Base-by-base conservation (phyloP, 192 early-diverging fungal species). In the Jimgerdemannia flammicorona region DNA sequence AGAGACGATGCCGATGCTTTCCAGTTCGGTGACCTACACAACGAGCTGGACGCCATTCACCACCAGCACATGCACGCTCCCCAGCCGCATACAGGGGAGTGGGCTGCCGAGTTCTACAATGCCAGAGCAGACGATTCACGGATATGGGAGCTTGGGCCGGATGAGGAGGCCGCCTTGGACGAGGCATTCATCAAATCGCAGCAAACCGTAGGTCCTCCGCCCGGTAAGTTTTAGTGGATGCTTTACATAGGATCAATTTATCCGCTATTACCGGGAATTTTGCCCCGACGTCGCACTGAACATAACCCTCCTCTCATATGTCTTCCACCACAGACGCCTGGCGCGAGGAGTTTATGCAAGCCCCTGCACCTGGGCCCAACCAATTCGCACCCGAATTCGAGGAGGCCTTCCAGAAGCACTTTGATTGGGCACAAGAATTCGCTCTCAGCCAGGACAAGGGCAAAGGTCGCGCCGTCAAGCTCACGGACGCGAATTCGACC, bases 371-470 rank as follows among this genome's bases (percentile, higher is more conserved):
- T 44, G 76, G 72, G 54, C 73, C 77, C 17, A 69, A 78, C 4
- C 85, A 87, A 49, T 75, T 83, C 69, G 81, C 85, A n/a, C 77
- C 81, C 66, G 83, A 84, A 70, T 90, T 90, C 74, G 88, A 90
- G 73, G 81, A 79, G 19, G 84, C 84, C 1, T 90, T 90, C 71
- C 85, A 87, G 79, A 85, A 85, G 72, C 84, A 88, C 70, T 88
- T 88, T 72, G 89, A 92, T 78, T 97, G 94, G 94, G 87, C 92
- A 1, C 84, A 84, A 43, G 92, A 95, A 68, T 95, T 90, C 80
- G 87, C 81, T 11, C 77, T 87, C n/a, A 87, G 90, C 19, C 88
- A 91, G 69, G 80, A 78, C 43, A 88, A 88, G 76, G 87, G 87
- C 20, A 89, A 89, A 64, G 83, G 78, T 18, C 67, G 73, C 43